phyloP scores from a whole-genome alignment of 164 flowering plant species.

The Dillenia suffruticosa region DNA sequence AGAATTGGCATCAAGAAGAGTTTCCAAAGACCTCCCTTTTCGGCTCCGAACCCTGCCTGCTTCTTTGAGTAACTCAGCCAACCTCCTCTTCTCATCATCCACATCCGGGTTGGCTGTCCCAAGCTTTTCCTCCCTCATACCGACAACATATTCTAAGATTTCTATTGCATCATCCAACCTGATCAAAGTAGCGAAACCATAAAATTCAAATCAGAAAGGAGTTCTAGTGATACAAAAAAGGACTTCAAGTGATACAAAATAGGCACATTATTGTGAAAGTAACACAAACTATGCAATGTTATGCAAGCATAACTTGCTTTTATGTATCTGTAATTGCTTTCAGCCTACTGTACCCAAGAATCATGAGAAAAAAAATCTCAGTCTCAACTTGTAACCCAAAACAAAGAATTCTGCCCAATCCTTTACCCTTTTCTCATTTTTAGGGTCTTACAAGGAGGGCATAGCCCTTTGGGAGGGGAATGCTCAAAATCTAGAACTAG shows the following conservation, averaged over 20 bases:
- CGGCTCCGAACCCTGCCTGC: slow-evolving; percentile 68
- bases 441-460: too few relatives aligned
- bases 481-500: too few relatives aligned
- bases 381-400: too few relatives aligned
- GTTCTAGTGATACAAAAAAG: neutral
- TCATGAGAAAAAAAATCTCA: too few relatives aligned
- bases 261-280: neutral
- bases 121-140: slow-evolving; percentile 80
- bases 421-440: too few relatives aligned
- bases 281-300: neutral
- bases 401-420: too few relatives aligned
- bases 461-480: too few relatives aligned
- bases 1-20: slow-evolving; percentile 54
- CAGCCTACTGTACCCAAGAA: too few relatives aligned
- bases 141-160: slow-evolving; percentile 65
- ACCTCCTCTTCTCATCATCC: slow-evolving; percentile 76
- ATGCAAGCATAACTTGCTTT: too few relatives aligned
- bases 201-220: neutral
- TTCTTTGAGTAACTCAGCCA: slow-evolving; percentile 68
- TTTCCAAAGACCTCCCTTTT: slow-evolving; percentile 66
- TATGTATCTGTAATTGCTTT: too few relatives aligned
- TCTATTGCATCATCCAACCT: slow-evolving; percentile 87
- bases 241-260: neutral
- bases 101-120: slow-evolving; percentile 91
- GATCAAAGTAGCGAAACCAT: slow-evolving; percentile 6